Base-by-base conservation (phyloP, 768 basidiomycete species). In the Chlorophyllum brunneum region DNA sequence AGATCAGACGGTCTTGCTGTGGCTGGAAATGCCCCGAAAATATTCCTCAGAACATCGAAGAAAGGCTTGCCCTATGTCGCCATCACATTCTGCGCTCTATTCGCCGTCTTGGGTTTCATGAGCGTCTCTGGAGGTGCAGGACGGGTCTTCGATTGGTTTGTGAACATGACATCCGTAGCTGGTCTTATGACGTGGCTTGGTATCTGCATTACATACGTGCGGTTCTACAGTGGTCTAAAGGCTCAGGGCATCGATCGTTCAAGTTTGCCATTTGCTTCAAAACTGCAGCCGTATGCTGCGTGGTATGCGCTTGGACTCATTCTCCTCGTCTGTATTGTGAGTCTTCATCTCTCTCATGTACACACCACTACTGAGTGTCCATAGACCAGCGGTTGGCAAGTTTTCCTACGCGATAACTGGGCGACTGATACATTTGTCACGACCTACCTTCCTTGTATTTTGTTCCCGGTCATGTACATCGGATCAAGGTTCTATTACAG, bases 191-290 rank as follows among this genome's bases (percentile, higher is more conserved):
- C 87, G 4, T 93, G 91, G 91, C 82, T 83, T 54, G 85, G 82
- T 46, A 92, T 93, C 63, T 76, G 72, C 48, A 31, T 91, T 48
- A 86, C 86, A 11, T 92, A 90, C 63, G 56, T 90, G 48, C 86
- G 94, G 42, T 98, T 97, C 78, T 78, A 92, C 66, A 66, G 75
- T n/a, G 95, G 93, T 53, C 62, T 88, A 70, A 85, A 86, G 64
- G 81, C 63, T 2, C 95, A 98, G 64, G 90, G 90, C 9, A 80
- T 86, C 60, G 78, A 88, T 61, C 79, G 95, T 40, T 68, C 48
- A 11, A 77, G 69, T 4, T 75, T 98, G 4, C 94, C 95, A 0
- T 98, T 81, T 68, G 63, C 67, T 7, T 81, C 85, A 13, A 68
- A 60, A 13, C 49, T 94, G 6, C 86, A 92, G 60, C 89, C 89